Evolutionary conservation across 331 rosid species (phyloP).

Genomic region (Quercus lobata): DNA sequence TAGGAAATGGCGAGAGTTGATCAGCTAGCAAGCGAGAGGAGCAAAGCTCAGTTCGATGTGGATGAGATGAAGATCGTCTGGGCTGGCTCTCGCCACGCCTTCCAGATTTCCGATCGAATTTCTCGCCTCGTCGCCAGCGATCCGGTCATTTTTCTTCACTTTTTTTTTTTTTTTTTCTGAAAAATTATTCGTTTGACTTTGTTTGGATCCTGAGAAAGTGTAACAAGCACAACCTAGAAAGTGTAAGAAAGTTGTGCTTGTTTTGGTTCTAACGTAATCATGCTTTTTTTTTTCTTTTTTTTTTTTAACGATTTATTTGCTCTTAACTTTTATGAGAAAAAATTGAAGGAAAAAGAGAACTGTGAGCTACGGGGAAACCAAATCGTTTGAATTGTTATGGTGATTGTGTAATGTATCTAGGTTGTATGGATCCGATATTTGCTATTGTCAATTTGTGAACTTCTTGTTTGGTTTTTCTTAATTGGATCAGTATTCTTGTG

Average conservation of each 20-base stretch:
- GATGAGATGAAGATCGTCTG: slow-evolving; percentile 85
- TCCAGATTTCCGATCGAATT: slow-evolving; percentile 80
- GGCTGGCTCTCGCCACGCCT: slow-evolving; percentile 78
- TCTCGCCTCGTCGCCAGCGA: slow-evolving; percentile 89
- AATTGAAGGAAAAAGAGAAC: too few species aligned
- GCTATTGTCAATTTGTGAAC: neutral
- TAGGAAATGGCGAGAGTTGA: slow-evolving; percentile 65
- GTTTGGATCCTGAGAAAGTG: neutral
- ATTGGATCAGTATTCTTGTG: neutral
- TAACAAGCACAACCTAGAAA: neutral
- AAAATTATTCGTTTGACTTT: neutral
- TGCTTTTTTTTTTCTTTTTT: neutral
- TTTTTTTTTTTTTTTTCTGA: neutral
- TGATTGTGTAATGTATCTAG: neutral
- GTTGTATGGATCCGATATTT: neutral
- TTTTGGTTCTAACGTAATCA: neutral
- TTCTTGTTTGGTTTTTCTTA: neutral
- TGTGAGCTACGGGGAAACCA: neutral
- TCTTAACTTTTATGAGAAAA: neutral
- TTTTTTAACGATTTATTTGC: neutral
- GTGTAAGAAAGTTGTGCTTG: neutral
- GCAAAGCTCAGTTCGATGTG: slow-evolving; percentile 72
- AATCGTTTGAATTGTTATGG: neutral
- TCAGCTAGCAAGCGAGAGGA: slow-evolving; percentile 70
- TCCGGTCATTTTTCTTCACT: slow-evolving; percentile 53